Evolutionary conservation across 768 basidiomycete species (phyloP).

Genomic region (Lentinula boryana): DNA sequence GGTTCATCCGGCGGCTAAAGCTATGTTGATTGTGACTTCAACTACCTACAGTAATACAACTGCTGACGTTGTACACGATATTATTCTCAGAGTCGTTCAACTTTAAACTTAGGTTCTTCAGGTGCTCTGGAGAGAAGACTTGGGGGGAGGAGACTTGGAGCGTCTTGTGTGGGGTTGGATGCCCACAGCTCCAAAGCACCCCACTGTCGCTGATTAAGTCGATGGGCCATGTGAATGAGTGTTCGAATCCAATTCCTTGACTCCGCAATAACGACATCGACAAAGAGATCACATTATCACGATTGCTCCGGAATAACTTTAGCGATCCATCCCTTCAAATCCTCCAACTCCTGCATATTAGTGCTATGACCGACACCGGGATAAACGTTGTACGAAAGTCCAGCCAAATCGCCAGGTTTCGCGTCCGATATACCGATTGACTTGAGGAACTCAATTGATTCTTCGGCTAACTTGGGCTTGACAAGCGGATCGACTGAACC

Average conservation of each 20-base stretch:
- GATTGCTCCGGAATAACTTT: slow-evolving; percentile 36
- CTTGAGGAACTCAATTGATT: slow-evolving; percentile 53
- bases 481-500: slow-evolving; percentile 76
- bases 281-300: background rate
- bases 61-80: background rate
- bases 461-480: slow-evolving; percentile 42
- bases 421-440: slow-evolving; percentile 41
- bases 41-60: background rate
- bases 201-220: too few relatives aligned
- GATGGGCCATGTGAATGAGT: too few relatives aligned
- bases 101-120: too few relatives aligned
- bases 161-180: too few relatives aligned
- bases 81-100: too few relatives aligned
- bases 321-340: slow-evolving; percentile 68
- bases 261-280: too few relatives aligned
- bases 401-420: slow-evolving; percentile 34
- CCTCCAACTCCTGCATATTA: slow-evolving; percentile 56
- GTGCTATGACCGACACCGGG: slow-evolving; percentile 63
- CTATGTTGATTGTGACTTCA: background rate
- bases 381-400: slow-evolving; percentile 66
- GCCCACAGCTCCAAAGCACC: too few relatives aligned
- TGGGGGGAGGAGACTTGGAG: too few relatives aligned
- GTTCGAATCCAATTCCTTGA: too few relatives aligned
- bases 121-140: too few relatives aligned
- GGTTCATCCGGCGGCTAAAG: background rate